Evolutionary conservation across 495 filamentous ascomycete species (phyloP).

Genomic region (Penicillium steckii): DNA sequence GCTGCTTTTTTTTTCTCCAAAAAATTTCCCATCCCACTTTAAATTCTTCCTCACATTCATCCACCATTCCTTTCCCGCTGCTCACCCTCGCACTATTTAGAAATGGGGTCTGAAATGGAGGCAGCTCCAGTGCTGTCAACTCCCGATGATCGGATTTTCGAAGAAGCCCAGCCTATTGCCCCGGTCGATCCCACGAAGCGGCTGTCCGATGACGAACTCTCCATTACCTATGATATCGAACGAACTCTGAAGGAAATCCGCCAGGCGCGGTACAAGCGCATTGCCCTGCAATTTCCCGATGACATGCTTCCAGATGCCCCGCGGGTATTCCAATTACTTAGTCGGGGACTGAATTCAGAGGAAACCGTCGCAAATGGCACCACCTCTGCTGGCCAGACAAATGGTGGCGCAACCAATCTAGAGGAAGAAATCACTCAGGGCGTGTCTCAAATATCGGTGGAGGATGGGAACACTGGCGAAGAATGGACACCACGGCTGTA

Average conservation of each 20-base stretch:
- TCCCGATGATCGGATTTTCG: conserved; percentile 77
- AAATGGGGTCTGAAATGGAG: conserved; percentile 39
- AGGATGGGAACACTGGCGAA: conserved; percentile 20
- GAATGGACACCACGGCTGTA: conserved; percentile 57
- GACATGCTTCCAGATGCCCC: conserved; percentile 84
- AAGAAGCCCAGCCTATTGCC: conserved; percentile 41
- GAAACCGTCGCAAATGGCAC: conserved; percentile 17
- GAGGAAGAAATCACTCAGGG: conserved; percentile 21
- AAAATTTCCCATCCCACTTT: conserved; percentile 9
- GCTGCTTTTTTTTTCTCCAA: conserved; percentile 28
- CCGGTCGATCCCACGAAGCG: conserved; percentile 25
- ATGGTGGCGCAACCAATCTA: conserved; percentile 15
- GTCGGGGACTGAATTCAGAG: conserved; percentile 52
- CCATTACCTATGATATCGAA: conserved; percentile 80
- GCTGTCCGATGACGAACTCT: conserved; percentile 69
- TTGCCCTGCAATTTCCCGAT: conserved; percentile 95
- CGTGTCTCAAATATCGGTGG: conserved; percentile 32
- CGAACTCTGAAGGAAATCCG: conserved; percentile 75
- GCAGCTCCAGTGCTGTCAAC: conserved; percentile 82
- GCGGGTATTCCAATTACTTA: conserved; percentile 69
- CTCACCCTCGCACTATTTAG: neutral
- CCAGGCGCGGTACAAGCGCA: conserved; percentile 64
- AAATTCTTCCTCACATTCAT: neutral
- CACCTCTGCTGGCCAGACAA: conserved; percentile 9
- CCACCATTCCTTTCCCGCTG: conserved; percentile 7